Evolutionary conservation across 257 asterid genomes (phyloP), one percentile per base, ranked within the genome.

Genomic region (Pogostemon cablin): DNA sequence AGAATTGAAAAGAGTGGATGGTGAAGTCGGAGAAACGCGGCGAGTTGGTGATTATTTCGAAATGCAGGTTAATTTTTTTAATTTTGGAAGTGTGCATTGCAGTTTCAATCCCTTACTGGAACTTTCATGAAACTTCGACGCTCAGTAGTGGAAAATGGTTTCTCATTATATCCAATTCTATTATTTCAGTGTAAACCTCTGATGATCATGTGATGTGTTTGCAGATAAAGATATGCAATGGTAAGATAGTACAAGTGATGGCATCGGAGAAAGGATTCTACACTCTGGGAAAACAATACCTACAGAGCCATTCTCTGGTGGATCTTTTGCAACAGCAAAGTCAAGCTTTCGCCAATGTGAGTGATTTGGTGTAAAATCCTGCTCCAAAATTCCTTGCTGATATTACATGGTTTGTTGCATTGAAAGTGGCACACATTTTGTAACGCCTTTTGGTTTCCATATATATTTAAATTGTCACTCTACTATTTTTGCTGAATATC

Each of bases 251-350:
- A 60, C 96, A 87, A 69, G 96, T 91, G 75, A 87, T 87, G 84
- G 93, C 98, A 54, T 85, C 98, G n/a, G 79, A 7, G 65, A 87
- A 86, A 76, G 99, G 99, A 68, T 95, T 91, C 88, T 88, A 91
- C 77, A 86, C 93, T 20, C 68, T 71, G 56, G 98, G 98, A 44
- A 95, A 88, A 73, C 97, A 93, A 63, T 77, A 78, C 75, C 37
- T 90, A 69, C 95, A 70, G 72, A 88, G 91, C 77, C 93, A 89
- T 80, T 89, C 96, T 73, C 85, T 95, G 86, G 93, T 91, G 72
- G 99, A 95, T 89, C 98, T 95, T 84, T 88, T 95, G 81, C 99
- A 95, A 78, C 99, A 91, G 81, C 96, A 91, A 75, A 95, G 99
- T 77, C 99, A 85, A 86, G 98, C 96, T 75, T 95, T 95, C 74